Evolutionary conservation across 768 basidiomycete genomes (phyloP), one percentile per base, ranked within the genome.

Genomic region (Lentinula guzmanii): DNA sequence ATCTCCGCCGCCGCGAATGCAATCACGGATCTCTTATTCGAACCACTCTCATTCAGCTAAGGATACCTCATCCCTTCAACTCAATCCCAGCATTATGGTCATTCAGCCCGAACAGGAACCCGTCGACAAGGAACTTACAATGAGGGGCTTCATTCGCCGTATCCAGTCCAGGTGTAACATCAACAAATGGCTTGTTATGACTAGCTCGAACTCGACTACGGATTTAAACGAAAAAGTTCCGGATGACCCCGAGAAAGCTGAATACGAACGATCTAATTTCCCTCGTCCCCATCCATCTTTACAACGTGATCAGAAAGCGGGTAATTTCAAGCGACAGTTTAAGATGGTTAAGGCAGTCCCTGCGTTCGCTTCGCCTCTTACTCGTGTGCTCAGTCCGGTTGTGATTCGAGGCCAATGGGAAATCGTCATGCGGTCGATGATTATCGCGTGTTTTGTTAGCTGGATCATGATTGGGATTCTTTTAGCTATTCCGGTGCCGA

Each of bases 401-500:
- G 83, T 92, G 55, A 79, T 83, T 56, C 80, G 91, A n/a, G 89
- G 84, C 2, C 91, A 93, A 66, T 93, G 91, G 91, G 90, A 92
- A 72, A 87, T 93, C 33, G 88, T 92, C 34, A 75, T 89, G 31
- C 77, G 88, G 41, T 86, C 86, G 2, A 77, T 76, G 48, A 33
- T 75, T 0, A 65, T 85, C 9, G 83, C 83, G 0, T 72, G 83
- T 24, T 31, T 86, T 13, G 58, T 80, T 46, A 73, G 73, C 55
- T 80, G 77, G 75, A 52, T 73, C 8, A 57, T 81, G 11, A 64
- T 82, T 6, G 81, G 76, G 1, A 62, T 64, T 43, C 63, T 82
- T 51, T 63, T 84, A 62, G 80, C 79, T 3, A 64, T 80, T 35
- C 80, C 79, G 21, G 71, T 70, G 31, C 60, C 50, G 50, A 52